These are phyloP conservation scores for Phlyctochytrium arcticum DNA, from an alignment of 192 early-diverging fungal species.

Conservation along the genomic window DNA sequence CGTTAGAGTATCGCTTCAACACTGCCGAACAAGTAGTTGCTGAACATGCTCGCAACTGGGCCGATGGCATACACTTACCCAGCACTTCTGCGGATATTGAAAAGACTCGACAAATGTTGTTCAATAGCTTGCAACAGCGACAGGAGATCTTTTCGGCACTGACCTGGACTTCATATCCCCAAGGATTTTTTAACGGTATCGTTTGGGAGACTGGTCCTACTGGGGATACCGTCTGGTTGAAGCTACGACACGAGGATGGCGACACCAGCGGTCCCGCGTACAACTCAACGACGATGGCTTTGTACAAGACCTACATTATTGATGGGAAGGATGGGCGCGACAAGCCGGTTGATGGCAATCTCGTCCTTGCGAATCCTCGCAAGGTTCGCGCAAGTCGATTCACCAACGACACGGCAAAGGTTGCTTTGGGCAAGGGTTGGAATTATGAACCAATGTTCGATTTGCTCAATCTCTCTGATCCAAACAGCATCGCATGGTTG, in stretches of 20 bases:
- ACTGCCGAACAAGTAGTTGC: background rate
- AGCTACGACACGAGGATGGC: background rate
- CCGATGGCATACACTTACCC: background rate
- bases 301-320: background rate
- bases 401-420: background rate
- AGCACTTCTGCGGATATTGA: background rate
- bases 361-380: background rate
- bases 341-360: background rate
- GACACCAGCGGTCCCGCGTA: too few relatives aligned
- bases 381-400: background rate
- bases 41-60: conserved; percentile 8
- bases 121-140: background rate
- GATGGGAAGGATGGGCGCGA: too few relatives aligned
- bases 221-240: background rate
- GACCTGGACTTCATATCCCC: background rate
- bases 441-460: background rate
- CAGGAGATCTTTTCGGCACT: background rate
- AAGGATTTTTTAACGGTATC: background rate
- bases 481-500: background rate
- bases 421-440: too few relatives aligned
- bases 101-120: too few relatives aligned
- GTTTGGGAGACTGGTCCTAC: background rate
- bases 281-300: background rate
- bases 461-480: background rate
- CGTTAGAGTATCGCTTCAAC: background rate